These are phyloP conservation scores for Zymoseptoria passerinii DNA, from an alignment of 2,329 filamentous ascomycete species.

Conservation along the genomic window DNA sequence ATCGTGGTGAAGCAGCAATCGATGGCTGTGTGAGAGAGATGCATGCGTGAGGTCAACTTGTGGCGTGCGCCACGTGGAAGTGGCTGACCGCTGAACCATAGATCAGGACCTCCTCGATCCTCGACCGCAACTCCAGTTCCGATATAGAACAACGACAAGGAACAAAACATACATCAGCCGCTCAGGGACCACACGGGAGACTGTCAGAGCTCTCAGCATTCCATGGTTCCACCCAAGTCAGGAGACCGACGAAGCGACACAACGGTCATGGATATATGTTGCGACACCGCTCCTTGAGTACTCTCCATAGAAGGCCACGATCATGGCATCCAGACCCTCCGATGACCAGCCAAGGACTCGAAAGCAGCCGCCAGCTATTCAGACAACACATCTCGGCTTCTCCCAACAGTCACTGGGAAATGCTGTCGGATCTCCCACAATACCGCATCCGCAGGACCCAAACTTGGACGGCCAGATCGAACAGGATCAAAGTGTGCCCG, in stretches of 20 bases:
- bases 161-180: neutral
- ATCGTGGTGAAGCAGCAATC: neutral
- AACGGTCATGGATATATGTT: neutral
- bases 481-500: neutral
- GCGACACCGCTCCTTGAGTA: neutral
- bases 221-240: neutral
- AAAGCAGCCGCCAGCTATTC: slow-evolving; percentile 7
- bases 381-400: slow-evolving; percentile 3
- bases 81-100: neutral
- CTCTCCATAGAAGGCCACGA: neutral
- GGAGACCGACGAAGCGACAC: neutral
- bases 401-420: slow-evolving; percentile 1
- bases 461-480: slow-evolving; percentile 3
- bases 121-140: neutral
- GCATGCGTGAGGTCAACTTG: neutral
- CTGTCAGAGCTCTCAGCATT: neutral
- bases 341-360: slow-evolving; percentile 4
- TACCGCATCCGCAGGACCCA: slow-evolving; percentile 6
- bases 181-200: neutral
- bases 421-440: slow-evolving; percentile 6
- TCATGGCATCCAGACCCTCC: slow-evolving; percentile 7
- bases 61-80: neutral
- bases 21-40: neutral
- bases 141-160: neutral
- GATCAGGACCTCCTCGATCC: neutral